Evolutionary conservation across 768 basidiomycete species (phyloP).

Genomic region (Saitozyma sp.): DNA sequence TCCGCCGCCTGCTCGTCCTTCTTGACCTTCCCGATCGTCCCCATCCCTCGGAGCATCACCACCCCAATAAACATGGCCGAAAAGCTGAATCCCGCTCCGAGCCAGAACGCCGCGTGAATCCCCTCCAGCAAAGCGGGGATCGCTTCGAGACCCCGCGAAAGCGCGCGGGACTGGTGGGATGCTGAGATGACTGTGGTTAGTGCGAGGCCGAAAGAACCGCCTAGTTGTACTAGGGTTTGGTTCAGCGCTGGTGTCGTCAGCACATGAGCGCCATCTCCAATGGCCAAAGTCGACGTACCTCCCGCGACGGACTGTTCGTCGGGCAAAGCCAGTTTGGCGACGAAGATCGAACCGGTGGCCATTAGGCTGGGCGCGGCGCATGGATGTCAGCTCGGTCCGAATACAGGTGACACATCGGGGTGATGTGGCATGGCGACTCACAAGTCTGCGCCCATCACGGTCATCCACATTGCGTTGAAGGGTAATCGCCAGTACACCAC

Average conservation of each 20-base stretch:
- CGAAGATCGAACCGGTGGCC: slow-evolving; percentile 45
- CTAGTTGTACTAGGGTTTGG: slow-evolving; percentile 44
- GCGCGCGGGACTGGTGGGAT: slow-evolving; percentile 17
- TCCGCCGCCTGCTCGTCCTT: neutral
- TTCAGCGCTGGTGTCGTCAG: slow-evolving; percentile 26
- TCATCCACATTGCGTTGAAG: slow-evolving; percentile 37
- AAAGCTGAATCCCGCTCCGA: slow-evolving; percentile 42
- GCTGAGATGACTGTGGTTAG: slow-evolving; percentile 38
- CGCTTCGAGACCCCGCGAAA: slow-evolving; percentile 9
- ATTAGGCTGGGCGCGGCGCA: slow-evolving; percentile 27
- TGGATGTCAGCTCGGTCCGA: neutral
- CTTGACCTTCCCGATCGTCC: slow-evolving; percentile 30
- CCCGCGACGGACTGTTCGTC: slow-evolving; percentile 43
- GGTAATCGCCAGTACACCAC: slow-evolving; percentile 34
- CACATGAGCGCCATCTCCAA: neutral
- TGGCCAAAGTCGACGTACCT: slow-evolving; percentile 4
- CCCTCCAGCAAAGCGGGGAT: slow-evolving; percentile 28
- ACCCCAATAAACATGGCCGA: slow-evolving; percentile 28
- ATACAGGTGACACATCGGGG: no score
- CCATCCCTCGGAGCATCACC: slow-evolving; percentile 41
- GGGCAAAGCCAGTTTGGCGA: slow-evolving; percentile 34
- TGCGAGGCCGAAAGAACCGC: slow-evolving; percentile 43
- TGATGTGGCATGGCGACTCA: slow-evolving; percentile 1
- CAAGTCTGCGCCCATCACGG: slow-evolving; percentile 45
- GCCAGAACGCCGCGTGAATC: slow-evolving; percentile 42